Conservation (phyloP, 2,329 filamentous ascomycete genomes). For the Emergomyces orientalis region DNA sequence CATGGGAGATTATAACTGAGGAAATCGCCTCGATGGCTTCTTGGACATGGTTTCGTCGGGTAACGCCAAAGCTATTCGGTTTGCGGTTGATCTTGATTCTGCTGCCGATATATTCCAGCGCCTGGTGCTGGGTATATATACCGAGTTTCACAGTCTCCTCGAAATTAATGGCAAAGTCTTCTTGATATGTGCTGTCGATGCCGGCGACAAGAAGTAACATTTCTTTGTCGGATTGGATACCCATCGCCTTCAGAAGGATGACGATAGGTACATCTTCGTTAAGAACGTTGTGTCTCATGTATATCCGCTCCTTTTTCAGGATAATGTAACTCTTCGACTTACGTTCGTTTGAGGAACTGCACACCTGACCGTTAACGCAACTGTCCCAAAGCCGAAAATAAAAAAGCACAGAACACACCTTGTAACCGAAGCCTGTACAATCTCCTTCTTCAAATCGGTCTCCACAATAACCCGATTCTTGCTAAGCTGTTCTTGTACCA, state of each 20-base stretch:
- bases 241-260: conserved; percentile 84
- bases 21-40: conserved; percentile 89
- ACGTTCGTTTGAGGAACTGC: conserved; percentile 87
- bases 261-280: conserved; percentile 92
- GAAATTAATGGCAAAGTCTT: conserved; percentile 91
- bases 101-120: conserved; percentile 80
- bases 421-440: conserved; percentile 91
- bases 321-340: conserved; percentile 97
- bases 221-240: conserved; percentile 87
- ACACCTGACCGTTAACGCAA: background rate
- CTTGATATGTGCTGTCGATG: conserved; percentile 78
- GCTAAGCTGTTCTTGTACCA: conserved; percentile 96
- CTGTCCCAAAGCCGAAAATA: background rate
- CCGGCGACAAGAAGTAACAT: conserved; percentile 87
- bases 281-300: conserved; percentile 84
- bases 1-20: conserved; percentile 88
- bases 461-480: conserved; percentile 99
- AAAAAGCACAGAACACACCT: conserved; percentile 31
- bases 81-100: conserved; percentile 79
- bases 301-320: conserved; percentile 84
- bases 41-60: conserved; percentile 70
- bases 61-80: conserved; percentile 45
- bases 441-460: conserved; percentile 79
- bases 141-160: conserved; percentile 78
- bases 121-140: conserved; percentile 89